A percentile compares a stretch with the other conserved stretches of the same genome.
phyloP scores from a whole-genome alignment of 2,329 filamentous ascomycete species.

The Zasmidium cellare region DNA sequence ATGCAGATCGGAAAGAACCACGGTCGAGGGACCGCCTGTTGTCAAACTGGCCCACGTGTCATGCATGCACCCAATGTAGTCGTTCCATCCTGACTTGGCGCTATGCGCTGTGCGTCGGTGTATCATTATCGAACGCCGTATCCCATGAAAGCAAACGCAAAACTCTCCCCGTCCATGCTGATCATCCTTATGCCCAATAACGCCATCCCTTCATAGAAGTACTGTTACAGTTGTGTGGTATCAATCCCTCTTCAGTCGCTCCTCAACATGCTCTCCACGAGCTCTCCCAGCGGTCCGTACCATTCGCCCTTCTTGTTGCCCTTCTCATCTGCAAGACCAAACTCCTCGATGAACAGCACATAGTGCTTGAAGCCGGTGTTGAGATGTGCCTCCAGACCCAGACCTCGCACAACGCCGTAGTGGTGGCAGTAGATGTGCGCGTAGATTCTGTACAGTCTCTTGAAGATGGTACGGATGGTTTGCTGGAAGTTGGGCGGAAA shows the following conservation, averaged over 20 bases:
- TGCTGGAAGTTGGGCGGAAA: conserved; percentile 89
- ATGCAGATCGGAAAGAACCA: not conserved
- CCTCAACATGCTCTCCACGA: conserved; percentile 96
- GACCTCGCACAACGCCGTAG: conserved; percentile 92
- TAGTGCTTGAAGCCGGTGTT: conserved; percentile 99
- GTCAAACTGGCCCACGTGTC: not conserved
- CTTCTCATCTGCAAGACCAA: conserved; percentile 85
- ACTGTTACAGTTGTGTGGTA: not conserved
- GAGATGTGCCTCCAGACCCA: conserved; percentile 92
- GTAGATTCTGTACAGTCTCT: conserved; percentile 97
- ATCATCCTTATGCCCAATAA: not conserved
- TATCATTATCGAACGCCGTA: not conserved
- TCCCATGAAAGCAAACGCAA: not conserved
- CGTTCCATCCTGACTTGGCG: not conserved
- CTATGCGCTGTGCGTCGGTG: not conserved
- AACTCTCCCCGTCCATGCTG: not conserved
- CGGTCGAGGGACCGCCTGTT: not conserved
- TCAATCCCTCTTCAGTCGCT: conserved; percentile 63
- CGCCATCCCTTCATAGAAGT: not conserved
- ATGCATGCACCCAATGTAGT: not conserved
- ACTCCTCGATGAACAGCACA: conserved; percentile 97
- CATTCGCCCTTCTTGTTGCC: conserved; percentile 64
- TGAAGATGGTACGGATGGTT: conserved; percentile 99
- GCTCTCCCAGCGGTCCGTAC: conserved; percentile 91
- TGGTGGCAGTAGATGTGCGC: conserved; percentile 98